These are phyloP conservation scores for Mrakiaceae sp. DNA, from an alignment of 1,284 basidiomycete species.

Conservation along the genomic window DNA sequence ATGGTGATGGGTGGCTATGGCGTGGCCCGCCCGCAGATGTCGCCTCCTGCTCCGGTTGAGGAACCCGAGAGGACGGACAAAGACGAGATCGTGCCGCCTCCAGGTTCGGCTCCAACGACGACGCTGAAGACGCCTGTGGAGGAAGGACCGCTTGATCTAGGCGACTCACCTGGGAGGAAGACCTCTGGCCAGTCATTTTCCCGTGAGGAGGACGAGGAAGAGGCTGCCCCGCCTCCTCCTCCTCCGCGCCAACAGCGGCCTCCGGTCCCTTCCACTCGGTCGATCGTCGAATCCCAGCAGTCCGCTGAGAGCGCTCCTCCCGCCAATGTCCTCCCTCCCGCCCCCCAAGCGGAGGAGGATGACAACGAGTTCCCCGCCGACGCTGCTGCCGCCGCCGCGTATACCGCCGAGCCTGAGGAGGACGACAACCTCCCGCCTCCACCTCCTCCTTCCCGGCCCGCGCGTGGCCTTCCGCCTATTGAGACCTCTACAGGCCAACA, in stretches of 20 bases:
- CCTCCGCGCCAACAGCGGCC: slow-evolving; percentile 11
- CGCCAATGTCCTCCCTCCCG: too few species aligned
- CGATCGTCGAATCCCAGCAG: background rate
- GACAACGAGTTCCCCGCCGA: background rate
- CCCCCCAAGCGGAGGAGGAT: too few species aligned
- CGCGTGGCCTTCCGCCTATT: slow-evolving; percentile 8
- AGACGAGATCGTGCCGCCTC: slow-evolving; percentile 18
- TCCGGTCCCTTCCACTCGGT: background rate
- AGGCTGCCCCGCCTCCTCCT: slow-evolving; percentile 21
- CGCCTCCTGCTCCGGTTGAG: background rate
- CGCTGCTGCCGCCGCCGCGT: background rate
- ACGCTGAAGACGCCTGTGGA: slow-evolving; percentile 7
- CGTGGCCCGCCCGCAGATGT: background rate
- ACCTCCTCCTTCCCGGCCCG: slow-evolving; percentile 21
- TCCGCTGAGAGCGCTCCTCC: too few species aligned
- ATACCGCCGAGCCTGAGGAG: background rate
- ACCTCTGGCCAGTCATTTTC: background rate
- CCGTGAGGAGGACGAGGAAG: slow-evolving; percentile 15
- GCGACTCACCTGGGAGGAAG: background rate
- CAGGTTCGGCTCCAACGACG: slow-evolving; percentile 10
- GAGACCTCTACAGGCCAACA: background rate
- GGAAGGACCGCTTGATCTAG: background rate
- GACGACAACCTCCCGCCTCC: slow-evolving; percentile 20
- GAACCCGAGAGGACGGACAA: slow-evolving; percentile 16
- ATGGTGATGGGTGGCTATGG: slow-evolving; percentile 22